These are phyloP conservation scores for Trametes sanguinea DNA, from an alignment of 768 basidiomycete genomes.

Conservation along the genomic window DNA sequence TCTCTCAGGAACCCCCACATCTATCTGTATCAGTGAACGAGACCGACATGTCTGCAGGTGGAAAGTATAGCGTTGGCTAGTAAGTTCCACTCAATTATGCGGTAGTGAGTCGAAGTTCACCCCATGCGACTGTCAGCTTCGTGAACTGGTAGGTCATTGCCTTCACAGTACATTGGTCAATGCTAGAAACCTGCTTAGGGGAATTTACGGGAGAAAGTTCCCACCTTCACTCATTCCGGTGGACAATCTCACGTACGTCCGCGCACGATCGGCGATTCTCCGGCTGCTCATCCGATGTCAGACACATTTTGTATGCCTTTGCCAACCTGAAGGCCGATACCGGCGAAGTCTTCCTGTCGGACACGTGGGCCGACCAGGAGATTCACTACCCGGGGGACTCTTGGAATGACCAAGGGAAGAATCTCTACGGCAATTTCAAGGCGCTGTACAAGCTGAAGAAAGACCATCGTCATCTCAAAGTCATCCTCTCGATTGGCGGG, in stretches of 20 bases:
- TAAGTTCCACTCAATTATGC: constrained; percentile 41
- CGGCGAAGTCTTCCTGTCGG: constrained; percentile 87
- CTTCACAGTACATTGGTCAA: not conserved
- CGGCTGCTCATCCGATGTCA: constrained; percentile 29
- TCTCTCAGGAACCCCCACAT: not conserved
- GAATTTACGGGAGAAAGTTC: constrained; percentile 93
- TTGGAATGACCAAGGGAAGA: constrained; percentile 89
- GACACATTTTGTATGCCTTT: constrained; percentile 91
- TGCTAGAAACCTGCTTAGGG: constrained; percentile 50
- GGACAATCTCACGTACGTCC: constrained; percentile 78
- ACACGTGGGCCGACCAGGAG: constrained; percentile 94
- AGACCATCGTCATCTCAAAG: constrained; percentile 74
- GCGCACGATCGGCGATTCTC: not conserved
- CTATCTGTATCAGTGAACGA: constrained; percentile 3
- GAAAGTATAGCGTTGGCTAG: constrained; percentile 83
- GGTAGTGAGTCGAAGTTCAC: not conserved
- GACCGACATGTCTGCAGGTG: constrained; percentile 42
- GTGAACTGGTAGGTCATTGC: constrained; percentile 63
- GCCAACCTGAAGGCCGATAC: constrained; percentile 82
- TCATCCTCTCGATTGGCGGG: constrained; percentile 89
- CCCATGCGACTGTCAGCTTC: constrained; percentile 47
- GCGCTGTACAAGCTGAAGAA: constrained; percentile 92
- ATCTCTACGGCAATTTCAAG: constrained; percentile 96
- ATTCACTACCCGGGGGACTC: constrained; percentile 95
- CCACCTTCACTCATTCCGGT: constrained; percentile 83